A percentile compares a stretch with the other conserved stretches of the same genome.
Conservation (phyloP, 805 yeast genomes). For the Candida bentonensis region DNA sequence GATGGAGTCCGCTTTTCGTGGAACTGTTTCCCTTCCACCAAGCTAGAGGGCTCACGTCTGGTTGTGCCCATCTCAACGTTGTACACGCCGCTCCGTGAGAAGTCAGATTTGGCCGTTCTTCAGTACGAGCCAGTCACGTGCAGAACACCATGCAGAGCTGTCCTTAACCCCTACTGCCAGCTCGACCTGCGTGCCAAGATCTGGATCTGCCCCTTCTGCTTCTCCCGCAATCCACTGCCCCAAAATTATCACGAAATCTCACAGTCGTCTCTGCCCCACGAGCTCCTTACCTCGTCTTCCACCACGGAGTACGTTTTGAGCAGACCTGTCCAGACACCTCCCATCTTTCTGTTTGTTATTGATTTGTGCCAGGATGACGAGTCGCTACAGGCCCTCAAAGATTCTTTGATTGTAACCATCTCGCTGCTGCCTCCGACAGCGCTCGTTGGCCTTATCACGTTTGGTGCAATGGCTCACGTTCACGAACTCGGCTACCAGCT, state of each 20-base stretch:
- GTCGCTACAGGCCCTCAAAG: slow-evolving; percentile 71
- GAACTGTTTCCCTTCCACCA: slow-evolving; percentile 81
- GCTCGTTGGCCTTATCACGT: slow-evolving; percentile 74
- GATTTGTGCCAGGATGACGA: slow-evolving; percentile 87
- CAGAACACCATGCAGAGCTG: slow-evolving; percentile 67
- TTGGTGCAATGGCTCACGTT: slow-evolving; percentile 80
- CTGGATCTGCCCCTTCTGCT: slow-evolving; percentile 84
- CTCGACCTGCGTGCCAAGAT: slow-evolving; percentile 60
- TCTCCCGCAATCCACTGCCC: slow-evolving; percentile 65
- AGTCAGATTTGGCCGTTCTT: slow-evolving; percentile 63
- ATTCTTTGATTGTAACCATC: slow-evolving; percentile 60
- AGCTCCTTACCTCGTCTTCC: slow-evolving; percentile 51
- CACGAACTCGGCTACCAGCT: slow-evolving; percentile 65
- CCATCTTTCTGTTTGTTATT: slow-evolving; percentile 71
- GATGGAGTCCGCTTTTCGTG: slow-evolving; percentile 65
- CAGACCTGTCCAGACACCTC: slow-evolving; percentile 73
- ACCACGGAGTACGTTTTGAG: slow-evolving; percentile 77
- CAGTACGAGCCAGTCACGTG: slow-evolving; percentile 79
- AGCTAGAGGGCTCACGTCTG: slow-evolving; percentile 77
- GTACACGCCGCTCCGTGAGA: slow-evolving; percentile 82
- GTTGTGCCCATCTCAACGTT: slow-evolving; percentile 90
- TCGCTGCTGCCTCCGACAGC: slow-evolving; percentile 81
- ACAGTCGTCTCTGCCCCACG: slow-evolving; percentile 68
- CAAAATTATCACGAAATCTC: slow-evolving; percentile 65
- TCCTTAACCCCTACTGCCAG: slow-evolving; percentile 76